Conservation (phyloP, 2,329 filamentous ascomycete genomes). For the Lasiodiplodia hormozganensis region DNA sequence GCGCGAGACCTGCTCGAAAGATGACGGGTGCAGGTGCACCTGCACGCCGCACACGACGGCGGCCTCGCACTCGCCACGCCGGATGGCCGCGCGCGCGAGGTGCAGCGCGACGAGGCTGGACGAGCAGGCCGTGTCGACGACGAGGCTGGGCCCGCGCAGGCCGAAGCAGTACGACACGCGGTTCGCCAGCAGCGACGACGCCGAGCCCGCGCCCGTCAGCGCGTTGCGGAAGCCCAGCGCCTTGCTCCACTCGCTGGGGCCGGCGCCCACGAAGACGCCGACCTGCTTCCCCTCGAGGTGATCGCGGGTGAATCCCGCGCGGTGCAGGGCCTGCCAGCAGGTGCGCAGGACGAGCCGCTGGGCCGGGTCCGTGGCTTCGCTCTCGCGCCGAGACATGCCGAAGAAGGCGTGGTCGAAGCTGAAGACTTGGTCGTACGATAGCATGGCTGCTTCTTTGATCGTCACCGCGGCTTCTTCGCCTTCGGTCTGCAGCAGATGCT, state of each 20-base stretch:
- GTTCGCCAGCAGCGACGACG: conserved; percentile 39
- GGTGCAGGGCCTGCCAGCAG: neutral
- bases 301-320: conserved; percentile 28
- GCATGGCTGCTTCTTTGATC: neutral
- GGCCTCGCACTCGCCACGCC: conserved; percentile 24
- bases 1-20: conserved; percentile 33
- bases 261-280: conserved; percentile 37
- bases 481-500: neutral
- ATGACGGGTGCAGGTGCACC: conserved; percentile 35
- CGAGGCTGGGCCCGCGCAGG: conserved; percentile 39
- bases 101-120: conserved; percentile 38
- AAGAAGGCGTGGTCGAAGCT: neutral
- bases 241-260: neutral
- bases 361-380: neutral
- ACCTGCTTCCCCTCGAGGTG: conserved; percentile 31
- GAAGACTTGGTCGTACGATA: neutral
- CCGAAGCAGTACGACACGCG: conserved; percentile 41
- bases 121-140: conserved; percentile 43
- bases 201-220: conserved; percentile 33
- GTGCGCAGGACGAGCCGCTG: neutral
- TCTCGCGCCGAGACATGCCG: neutral
- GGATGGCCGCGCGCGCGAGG: conserved; percentile 37
- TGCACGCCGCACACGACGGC: conserved; percentile 32
- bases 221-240: conserved; percentile 5
- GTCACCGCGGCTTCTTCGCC: neutral